Conservation (phyloP, 495 filamentous ascomycete species). For the Aspergillus funiculosus region DNA sequence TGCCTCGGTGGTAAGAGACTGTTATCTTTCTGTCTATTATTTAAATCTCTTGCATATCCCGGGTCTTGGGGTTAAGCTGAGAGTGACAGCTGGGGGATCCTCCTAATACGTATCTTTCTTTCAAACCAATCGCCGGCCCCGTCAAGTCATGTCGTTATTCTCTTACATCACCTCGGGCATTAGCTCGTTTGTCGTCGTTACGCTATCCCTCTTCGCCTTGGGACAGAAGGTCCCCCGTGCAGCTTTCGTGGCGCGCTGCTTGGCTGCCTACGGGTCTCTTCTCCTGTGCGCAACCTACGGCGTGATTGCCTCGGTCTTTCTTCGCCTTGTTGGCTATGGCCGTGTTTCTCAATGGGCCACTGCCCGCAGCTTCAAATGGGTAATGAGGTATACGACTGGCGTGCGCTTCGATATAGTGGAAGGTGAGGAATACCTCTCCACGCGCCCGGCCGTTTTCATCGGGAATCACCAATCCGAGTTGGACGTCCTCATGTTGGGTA, state of each 20-base stretch:
- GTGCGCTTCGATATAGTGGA: conserved; percentile 72
- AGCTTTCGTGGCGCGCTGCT: conserved; percentile 64
- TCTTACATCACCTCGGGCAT: conserved; percentile 48
- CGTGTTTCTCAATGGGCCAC: conserved; percentile 82
- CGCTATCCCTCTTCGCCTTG: conserved; percentile 53
- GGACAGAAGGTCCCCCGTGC: conserved; percentile 49
- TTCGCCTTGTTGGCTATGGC: conserved; percentile 65
- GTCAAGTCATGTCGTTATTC: conserved; percentile 35
- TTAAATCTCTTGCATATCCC: not conserved
- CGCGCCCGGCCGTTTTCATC: conserved; percentile 82
- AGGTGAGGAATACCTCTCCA: conserved; percentile 57
- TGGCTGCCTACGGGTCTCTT: conserved; percentile 66
- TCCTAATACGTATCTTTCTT: not conserved
- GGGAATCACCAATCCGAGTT: conserved; percentile 94
- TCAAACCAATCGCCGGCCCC: not conserved
- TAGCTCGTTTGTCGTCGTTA: conserved; percentile 50
- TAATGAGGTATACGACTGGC: conserved; percentile 70
- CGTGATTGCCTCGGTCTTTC: conserved; percentile 61
- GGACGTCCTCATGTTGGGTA: conserved; percentile 84
- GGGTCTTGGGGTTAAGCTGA: not conserved
- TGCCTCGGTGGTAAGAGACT: conserved; percentile 3
- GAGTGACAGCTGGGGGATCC: not conserved
- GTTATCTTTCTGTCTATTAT: not conserved
- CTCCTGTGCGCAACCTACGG: conserved; percentile 66
- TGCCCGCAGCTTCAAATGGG: conserved; percentile 72